Conservation (phyloP, 192 early-diverging fungal species). For the Fimicolochytrium jonesii region DNA sequence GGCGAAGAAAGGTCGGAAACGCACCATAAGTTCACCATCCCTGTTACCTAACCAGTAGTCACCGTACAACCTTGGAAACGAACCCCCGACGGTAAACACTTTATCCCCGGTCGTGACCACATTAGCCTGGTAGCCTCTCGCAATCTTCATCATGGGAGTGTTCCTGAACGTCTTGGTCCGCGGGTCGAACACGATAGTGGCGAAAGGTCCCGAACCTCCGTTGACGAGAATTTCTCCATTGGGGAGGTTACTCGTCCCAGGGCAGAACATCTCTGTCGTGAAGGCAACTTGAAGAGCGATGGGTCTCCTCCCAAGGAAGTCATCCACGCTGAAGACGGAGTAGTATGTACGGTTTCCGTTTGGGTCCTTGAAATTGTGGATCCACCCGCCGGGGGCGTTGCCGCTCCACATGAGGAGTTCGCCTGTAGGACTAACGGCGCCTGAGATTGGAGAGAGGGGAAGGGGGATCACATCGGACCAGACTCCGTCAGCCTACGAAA, state of each 20-base stretch:
- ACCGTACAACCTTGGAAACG: not conserved
- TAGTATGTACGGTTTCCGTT: not conserved
- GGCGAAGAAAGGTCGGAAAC: too few relatives aligned
- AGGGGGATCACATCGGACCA: slow-evolving; percentile 2
- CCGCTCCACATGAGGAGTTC: slow-evolving; percentile 2
- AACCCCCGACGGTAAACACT: slow-evolving; percentile 2
- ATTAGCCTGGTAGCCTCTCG: slow-evolving; percentile 2
- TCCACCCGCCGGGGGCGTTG: slow-evolving; percentile 1
- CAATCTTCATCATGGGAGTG: not conserved
- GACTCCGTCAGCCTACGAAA: not conserved
- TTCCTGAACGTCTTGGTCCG: not conserved
- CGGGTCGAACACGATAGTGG: not conserved
- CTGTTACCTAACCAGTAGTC: not conserved
- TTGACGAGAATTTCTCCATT: not conserved
- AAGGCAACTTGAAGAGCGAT: not conserved
- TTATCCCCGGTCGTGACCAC: slow-evolving; percentile 1
- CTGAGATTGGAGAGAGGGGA: slow-evolving; percentile 6
- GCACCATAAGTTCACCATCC: slow-evolving; percentile 12
- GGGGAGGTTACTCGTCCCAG: not conserved
- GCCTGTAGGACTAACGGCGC: not conserved
- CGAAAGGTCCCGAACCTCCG: not conserved
- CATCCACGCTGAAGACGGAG: not conserved
- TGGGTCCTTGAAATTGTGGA: not conserved
- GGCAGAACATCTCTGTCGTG: slow-evolving; percentile 6
- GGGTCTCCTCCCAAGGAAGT: not conserved